Evolutionary conservation across 495 filamentous ascomycete genomes (phyloP).

Genomic region (Podospora fimiseda): DNA sequence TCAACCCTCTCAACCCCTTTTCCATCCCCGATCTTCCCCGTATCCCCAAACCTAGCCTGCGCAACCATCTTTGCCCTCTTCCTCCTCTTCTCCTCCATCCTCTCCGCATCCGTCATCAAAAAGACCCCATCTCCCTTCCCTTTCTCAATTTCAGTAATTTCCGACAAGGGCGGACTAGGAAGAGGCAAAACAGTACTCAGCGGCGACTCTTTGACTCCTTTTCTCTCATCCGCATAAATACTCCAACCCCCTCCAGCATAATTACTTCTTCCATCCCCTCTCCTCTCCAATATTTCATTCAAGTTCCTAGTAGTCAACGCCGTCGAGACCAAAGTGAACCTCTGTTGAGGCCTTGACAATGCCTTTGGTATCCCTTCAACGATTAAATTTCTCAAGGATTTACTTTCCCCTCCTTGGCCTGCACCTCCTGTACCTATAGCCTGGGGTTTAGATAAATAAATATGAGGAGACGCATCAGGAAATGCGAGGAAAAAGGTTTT

Average conservation of each 20-base stretch:
- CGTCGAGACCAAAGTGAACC: constrained; percentile 60
- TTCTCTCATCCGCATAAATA: constrained; percentile 64
- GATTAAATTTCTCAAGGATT: constrained; percentile 61
- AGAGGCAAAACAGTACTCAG: constrained; percentile 45
- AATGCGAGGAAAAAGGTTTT: constrained; percentile 71
- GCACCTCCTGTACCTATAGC: constrained; percentile 16
- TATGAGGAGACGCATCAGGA: constrained; percentile 65
- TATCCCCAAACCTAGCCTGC: constrained; percentile 51
- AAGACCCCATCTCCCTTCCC: not conserved
- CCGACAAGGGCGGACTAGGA: constrained; percentile 22
- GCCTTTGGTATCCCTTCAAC: constrained; percentile 60
- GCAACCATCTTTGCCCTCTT: constrained; percentile 44
- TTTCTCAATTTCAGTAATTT: constrained; percentile 8
- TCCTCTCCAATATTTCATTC: constrained; percentile 53
- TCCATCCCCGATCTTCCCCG: constrained; percentile 44
- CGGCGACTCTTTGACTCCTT: constrained; percentile 50
- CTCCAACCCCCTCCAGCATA: constrained; percentile 69
- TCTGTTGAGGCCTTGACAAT: constrained; percentile 40
- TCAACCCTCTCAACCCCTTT: constrained; percentile 36
- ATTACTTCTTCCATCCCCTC: constrained; percentile 61
- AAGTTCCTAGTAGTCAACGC: constrained; percentile 60
- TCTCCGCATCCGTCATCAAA: constrained; percentile 4
- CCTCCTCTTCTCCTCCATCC: constrained; percentile 27
- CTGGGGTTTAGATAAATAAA: constrained; percentile 59
- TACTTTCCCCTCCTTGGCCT: constrained; percentile 39